Evolutionary conservation across 1,284 basidiomycete species (phyloP).

Genomic region (Cryptococcus maquisensis): DNA sequence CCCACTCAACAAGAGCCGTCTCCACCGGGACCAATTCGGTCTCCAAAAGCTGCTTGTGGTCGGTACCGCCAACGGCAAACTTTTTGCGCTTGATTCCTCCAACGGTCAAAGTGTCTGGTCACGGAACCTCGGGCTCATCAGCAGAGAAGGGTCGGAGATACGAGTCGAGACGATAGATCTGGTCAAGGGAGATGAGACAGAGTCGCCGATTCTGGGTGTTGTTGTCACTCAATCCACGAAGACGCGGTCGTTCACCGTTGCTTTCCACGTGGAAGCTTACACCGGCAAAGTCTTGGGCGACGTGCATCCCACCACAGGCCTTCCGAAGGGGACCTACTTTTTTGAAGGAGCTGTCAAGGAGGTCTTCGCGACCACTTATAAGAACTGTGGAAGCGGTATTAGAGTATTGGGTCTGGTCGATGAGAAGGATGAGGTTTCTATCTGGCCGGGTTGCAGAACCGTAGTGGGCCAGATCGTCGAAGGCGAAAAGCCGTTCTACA

Average conservation of each 20-base stretch:
- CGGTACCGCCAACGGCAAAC: conserved; percentile 67
- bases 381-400: conserved; percentile 42
- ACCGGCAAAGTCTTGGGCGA: conserved; percentile 58
- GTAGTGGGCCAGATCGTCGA: conserved; percentile 26
- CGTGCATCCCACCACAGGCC: conserved; percentile 14
- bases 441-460: conserved; percentile 48
- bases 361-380: conserved; percentile 39
- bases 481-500: conserved; percentile 29
- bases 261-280: conserved; percentile 73
- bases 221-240: conserved; percentile 27
- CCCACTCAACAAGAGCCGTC: conserved; percentile 40
- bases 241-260: conserved; percentile 53
- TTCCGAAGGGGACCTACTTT: conserved; percentile 34
- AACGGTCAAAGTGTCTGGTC: conserved; percentile 74
- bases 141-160: conserved; percentile 29
- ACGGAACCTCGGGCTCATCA: conserved; percentile 52
- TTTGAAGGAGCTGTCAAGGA: conserved; percentile 27
- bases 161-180: conserved; percentile 31
- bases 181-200: conserved; percentile 32
- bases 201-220: conserved; percentile 34
- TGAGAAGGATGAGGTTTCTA: conserved; percentile 26
- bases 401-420: conserved; percentile 42
- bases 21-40: conserved; percentile 74
- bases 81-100: conserved; percentile 76
- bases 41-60: conserved; percentile 78